A percentile compares a stretch with the other conserved stretches of the same genome.
Evolutionary conservation across 306 rosid species (phyloP).

Genomic region (Adenanthera pavonina): DNA sequence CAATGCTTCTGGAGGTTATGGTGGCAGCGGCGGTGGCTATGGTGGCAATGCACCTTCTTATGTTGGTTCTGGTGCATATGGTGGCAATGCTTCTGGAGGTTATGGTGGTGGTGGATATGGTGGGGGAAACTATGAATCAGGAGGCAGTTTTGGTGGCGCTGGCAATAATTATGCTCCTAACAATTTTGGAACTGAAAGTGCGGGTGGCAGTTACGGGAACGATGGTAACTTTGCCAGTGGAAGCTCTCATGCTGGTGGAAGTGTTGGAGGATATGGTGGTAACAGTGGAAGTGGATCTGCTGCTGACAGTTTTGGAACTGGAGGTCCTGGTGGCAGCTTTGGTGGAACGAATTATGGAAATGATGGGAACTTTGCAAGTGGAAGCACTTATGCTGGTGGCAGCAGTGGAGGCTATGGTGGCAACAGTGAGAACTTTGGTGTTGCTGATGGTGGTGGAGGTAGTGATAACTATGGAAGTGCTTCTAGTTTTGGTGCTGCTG

Average conservation of each 20-base stretch:
- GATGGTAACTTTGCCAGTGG: conserved; percentile 41
- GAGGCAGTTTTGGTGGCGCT: conserved; percentile 44
- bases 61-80: conserved; percentile 46
- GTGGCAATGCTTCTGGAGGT: conserved; percentile 50
- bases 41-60: conserved; percentile 3
- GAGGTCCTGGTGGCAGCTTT: conserved; percentile 36
- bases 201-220: conserved; percentile 31
- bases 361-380: conserved; percentile 45
- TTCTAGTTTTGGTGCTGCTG: conserved; percentile 33
- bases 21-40: conserved; percentile 28
- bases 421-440: conserved; percentile 31
- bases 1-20: conserved; percentile 24
- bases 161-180: conserved; percentile 36
- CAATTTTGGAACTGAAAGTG: conserved; percentile 17
- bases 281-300: conserved; percentile 13
- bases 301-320: conserved; percentile 43
- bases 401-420: conserved; percentile 45
- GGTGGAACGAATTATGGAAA: conserved; percentile 31
- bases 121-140: conserved; percentile 42
- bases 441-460: conserved; percentile 39
- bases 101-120: conserved; percentile 51
- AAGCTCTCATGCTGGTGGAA: conserved; percentile 34
- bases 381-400: conserved; percentile 41
- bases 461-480: conserved; percentile 39
- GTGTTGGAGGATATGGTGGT: conserved; percentile 36